Conservation (phyloP, 495 filamentous ascomycete species). For the Annulohypoxylon moriforme region DNA sequence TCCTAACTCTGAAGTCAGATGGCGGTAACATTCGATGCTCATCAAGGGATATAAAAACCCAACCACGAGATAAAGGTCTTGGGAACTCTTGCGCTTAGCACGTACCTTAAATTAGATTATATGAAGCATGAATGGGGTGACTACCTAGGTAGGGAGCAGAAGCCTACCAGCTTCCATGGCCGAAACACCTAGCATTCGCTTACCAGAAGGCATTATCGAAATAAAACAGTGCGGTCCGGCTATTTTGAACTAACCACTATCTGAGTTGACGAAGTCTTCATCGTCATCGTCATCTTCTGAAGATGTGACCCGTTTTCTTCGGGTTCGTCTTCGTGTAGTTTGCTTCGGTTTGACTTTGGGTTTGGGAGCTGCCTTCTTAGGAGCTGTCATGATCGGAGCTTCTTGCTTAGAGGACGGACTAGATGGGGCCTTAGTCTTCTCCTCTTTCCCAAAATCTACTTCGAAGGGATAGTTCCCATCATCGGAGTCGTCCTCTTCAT, state of each 20-base stretch:
- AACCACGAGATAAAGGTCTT: too few species aligned
- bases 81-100: too few species aligned
- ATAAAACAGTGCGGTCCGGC: not conserved
- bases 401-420: conserved; percentile 21
- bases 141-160: too few species aligned
- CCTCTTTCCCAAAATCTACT: conserved; percentile 43
- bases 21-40: too few species aligned
- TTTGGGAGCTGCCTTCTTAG: conserved; percentile 41
- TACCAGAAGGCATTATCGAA: not conserved
- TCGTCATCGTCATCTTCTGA: conserved; percentile 42
- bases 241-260: conserved; percentile 23
- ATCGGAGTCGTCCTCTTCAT: conserved; percentile 52
- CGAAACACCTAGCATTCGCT: not conserved
- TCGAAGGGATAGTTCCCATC: conserved; percentile 48
- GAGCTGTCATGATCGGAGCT: conserved; percentile 16
- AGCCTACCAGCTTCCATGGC: too few species aligned
- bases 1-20: too few species aligned
- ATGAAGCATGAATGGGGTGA: not conserved
- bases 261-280: conserved; percentile 30
- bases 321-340: conserved; percentile 40
- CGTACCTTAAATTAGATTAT: too few species aligned
- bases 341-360: conserved; percentile 43
- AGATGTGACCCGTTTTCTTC: conserved; percentile 36
- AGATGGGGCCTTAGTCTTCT: conserved; percentile 7
- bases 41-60: too few species aligned